Evolutionary conservation across 768 basidiomycete species (phyloP).

Genomic region (Auricularia sp.): DNA sequence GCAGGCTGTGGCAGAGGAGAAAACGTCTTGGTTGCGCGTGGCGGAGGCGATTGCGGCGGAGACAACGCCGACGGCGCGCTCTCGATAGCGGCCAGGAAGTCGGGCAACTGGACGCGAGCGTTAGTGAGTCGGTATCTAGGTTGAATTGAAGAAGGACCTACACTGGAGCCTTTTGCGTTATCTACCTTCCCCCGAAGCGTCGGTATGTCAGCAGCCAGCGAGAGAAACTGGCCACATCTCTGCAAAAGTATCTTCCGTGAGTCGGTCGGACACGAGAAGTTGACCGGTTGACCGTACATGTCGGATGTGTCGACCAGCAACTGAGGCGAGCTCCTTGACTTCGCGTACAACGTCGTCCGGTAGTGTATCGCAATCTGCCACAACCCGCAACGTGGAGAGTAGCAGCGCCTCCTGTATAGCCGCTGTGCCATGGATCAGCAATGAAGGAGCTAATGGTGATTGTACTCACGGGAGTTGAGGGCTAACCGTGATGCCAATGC

Average conservation of each 20-base stretch:
- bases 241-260: constrained; percentile 18
- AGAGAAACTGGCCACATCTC: constrained; percentile 65
- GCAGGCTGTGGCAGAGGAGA: constrained; percentile 20
- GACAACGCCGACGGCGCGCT: constrained; percentile 13
- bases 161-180: constrained; percentile 46
- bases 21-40: constrained; percentile 17
- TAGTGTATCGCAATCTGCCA: constrained; percentile 47
- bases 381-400: constrained; percentile 59
- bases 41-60: constrained; percentile 11
- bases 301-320: constrained; percentile 45
- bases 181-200: constrained; percentile 38
- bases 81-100: constrained; percentile 49
- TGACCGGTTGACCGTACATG: constrained; percentile 31
- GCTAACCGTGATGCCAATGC: constrained; percentile 34
- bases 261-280: neutral
- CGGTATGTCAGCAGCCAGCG: constrained; percentile 35
- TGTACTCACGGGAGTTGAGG: constrained; percentile 34
- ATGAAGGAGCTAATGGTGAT: constrained; percentile 6
- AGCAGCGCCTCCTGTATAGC: constrained; percentile 66
- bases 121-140: constrained; percentile 8
- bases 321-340: constrained; percentile 36
- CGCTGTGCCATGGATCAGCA: constrained; percentile 29
- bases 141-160: constrained; percentile 22
- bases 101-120: constrained; percentile 47
- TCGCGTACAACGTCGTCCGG: constrained; percentile 33